phyloP scores from a whole-genome alignment of 177 flowering plant genomes.

The Vitis hybrid region DNA sequence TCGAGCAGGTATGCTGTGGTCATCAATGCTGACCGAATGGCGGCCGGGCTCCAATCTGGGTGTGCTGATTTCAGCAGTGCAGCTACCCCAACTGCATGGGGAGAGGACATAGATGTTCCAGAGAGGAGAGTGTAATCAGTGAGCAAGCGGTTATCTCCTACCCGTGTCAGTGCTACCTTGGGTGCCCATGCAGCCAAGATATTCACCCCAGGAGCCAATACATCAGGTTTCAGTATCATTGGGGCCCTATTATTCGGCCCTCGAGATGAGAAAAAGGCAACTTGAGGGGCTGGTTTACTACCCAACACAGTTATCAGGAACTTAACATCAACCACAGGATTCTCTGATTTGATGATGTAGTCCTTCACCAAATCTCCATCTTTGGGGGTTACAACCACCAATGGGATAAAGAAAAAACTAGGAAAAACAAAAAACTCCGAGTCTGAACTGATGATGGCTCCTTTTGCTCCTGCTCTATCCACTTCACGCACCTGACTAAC shows the following conservation, averaged over 20 bases:
- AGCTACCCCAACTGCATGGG: conserved; percentile 38
- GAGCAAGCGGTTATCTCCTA: conserved; percentile 22
- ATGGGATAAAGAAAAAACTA: conserved; percentile 21
- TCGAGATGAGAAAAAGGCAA: conserved; percentile 34
- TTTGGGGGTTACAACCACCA: conserved; percentile 19
- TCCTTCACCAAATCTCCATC: conserved; percentile 23
- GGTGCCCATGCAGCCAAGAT: conserved; percentile 36
- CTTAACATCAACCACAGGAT: conserved; percentile 16
- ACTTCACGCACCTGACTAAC: neutral
- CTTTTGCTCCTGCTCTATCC: conserved; percentile 21
- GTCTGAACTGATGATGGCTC: conserved; percentile 27
- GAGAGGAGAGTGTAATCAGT: conserved; percentile 29
- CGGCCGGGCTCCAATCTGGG: conserved; percentile 40
- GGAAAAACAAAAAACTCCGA: conserved; percentile 9
- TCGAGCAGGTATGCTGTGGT: conserved; percentile 33
- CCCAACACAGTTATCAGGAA: conserved; percentile 33
- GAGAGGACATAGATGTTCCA: conserved; percentile 41
- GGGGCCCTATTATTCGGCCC: conserved; percentile 30
- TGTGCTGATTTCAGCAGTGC: conserved; percentile 33
- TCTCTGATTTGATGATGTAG: conserved; percentile 6
- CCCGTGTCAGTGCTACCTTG: conserved; percentile 4
- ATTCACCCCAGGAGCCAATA: conserved; percentile 33
- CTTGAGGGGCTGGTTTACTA: conserved; percentile 36
- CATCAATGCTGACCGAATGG: conserved; percentile 45
- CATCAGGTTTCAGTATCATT: conserved; percentile 35